Base-by-base conservation (phyloP, 345 rosid genomes). In the Sisymbrium irio region DNA sequence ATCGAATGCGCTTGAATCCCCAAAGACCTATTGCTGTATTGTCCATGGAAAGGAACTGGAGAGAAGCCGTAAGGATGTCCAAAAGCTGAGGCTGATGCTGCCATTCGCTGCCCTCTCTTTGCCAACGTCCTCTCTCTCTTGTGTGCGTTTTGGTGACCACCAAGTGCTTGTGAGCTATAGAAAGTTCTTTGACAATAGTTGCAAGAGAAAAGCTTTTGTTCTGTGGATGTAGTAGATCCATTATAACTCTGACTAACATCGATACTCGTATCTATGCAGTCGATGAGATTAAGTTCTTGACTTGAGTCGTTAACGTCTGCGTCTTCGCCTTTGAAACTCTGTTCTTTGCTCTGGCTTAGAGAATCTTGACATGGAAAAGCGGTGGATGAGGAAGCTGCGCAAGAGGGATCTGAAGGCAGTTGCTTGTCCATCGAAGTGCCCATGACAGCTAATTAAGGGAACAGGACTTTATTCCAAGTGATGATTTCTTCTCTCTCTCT, bases 111-210 rank as follows among this genome's bases (percentile, higher is more conserved):
- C 7, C 88, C 85, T 77, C 90, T 87, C 77, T 89, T 91, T 7
- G 93, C 97, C 18, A 91, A 76, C 37, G 91, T 88, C 63, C 97
- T 85, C 73, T 91, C 97, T 61, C 93, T 80, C 69, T 89, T 91
- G 63, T 91, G 97, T 14, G 96, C 97, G 71, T 91, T 91, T 81
- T 91, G 97, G 65, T 91, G 97, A 4, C 97, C 97, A 30, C 97
- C 97, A 20, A 91, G 90, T 3, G 97, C 97, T 76, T 91, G 97
- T 47, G 97, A 91, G 74, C 96, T 89, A 40, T 87, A 88, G 86
- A 91, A 91, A 75, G 83, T 83, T 70, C 97, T 83, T 71, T 89
- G 91, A 75, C 97, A 91, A 65, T 86, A 91, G 83, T 85, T 91
- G 81, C 97, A 91, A 4, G 96, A 84, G 84, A 89, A 91, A 14